A percentile compares a stretch with the other conserved stretches of the same genome.
These are phyloP conservation scores for Bipolaris sorokiniana DNA, from an alignment of 2,329 filamentous ascomycete species.

Conservation along the genomic window DNA sequence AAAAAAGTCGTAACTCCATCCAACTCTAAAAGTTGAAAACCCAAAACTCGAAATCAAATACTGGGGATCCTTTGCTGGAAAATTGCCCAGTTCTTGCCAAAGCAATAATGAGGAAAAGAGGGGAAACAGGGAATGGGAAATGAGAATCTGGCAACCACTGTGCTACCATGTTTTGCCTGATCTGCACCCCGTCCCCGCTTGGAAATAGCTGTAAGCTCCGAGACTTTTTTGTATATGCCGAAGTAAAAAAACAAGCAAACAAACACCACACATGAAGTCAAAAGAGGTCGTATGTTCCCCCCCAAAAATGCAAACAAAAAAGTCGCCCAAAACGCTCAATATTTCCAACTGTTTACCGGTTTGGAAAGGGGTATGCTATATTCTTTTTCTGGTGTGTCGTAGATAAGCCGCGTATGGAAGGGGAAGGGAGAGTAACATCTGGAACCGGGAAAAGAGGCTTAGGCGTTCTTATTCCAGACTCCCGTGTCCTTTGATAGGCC, in stretches of 20 bases:
- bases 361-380: constrained; percentile 1
- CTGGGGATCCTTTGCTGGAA: no score
- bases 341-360: constrained; percentile 14
- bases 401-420: background rate
- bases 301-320: constrained; percentile 19
- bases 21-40: no score
- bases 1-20: no score
- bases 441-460: background rate
- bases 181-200: background rate
- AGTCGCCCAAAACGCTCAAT: constrained; percentile 12
- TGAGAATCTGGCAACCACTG: background rate
- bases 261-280: background rate
- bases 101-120: background rate
- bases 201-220: constrained; percentile 7
- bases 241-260: constrained; percentile 2
- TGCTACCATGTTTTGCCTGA: background rate
- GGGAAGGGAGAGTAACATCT: background rate
- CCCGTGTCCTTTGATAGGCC: constrained; percentile 29
- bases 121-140: background rate
- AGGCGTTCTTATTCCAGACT: constrained; percentile 30
- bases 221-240: constrained; percentile 18
- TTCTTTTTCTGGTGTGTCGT: constrained; percentile 7
- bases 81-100: no score
- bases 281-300: background rate
- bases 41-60: no score